phyloP scores from a whole-genome alignment of 495 filamentous ascomycete genomes.

The Penicillium verhagenii region DNA sequence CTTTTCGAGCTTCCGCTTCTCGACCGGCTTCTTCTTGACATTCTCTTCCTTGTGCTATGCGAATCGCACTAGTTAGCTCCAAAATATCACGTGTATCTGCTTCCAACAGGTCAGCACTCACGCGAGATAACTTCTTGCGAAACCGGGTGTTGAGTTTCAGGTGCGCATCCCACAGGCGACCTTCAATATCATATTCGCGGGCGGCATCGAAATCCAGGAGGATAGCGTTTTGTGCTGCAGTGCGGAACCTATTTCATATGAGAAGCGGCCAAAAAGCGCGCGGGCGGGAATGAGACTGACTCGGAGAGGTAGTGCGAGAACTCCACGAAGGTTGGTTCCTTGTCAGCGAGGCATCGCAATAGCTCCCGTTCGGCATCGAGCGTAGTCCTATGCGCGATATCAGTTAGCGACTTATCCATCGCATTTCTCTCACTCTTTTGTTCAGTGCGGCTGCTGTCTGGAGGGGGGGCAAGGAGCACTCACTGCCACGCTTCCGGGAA shows the following conservation, averaged over 20 bases:
- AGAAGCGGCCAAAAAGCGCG: conserved; percentile 13
- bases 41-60: conserved; percentile 52
- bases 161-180: conserved; percentile 76
- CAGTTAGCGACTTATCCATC: conserved; percentile 18
- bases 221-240: conserved; percentile 66
- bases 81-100: neutral
- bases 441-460: neutral
- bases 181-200: conserved; percentile 59
- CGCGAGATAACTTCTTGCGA: conserved; percentile 57
- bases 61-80: conserved; percentile 17
- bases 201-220: conserved; percentile 74
- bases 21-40: conserved; percentile 66
- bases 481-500: conserved; percentile 53
- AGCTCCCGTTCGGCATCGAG: conserved; percentile 49
- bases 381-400: conserved; percentile 35
- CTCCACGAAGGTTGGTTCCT: conserved; percentile 55
- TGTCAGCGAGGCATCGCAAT: conserved; percentile 48
- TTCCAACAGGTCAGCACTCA: conserved; percentile 29
- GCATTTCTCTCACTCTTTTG: neutral
- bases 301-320: conserved; percentile 57
- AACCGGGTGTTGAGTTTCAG: conserved; percentile 73
- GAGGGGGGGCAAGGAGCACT: conserved; percentile 24
- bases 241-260: conserved; percentile 58
- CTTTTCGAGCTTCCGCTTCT: conserved; percentile 75
- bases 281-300: conserved; percentile 41